Conservation (phyloP, 108 stramenopile species). For the Nannochloropsis salina region DNA sequence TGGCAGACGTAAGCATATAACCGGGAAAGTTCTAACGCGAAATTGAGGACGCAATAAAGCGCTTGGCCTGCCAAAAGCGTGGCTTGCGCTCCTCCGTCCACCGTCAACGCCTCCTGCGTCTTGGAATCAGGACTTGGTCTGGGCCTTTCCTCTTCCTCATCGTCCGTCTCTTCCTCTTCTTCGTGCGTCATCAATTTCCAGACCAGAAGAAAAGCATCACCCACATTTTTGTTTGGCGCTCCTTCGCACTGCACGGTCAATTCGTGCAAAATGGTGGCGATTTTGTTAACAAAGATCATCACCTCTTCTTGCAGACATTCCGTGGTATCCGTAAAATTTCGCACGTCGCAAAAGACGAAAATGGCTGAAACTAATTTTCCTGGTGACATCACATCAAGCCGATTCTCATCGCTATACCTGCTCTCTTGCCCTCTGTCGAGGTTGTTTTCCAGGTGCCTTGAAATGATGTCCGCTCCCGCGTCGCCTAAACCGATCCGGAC, state of each 20-base stretch:
- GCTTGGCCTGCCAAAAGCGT: neutral
- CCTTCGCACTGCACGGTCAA: slow-evolving; percentile 63
- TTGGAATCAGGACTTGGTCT: neutral
- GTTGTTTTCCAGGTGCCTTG: slow-evolving; percentile 67
- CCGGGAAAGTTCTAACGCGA: slow-evolving; percentile 27
- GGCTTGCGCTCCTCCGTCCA: neutral
- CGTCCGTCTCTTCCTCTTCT: neutral
- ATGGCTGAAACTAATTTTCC: slow-evolving; percentile 81
- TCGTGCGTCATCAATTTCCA: slow-evolving; percentile 59
- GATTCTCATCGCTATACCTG: neutral
- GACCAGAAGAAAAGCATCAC: slow-evolving; percentile 85
- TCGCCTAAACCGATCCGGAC: slow-evolving; percentile 93
- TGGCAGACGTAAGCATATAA: slow-evolving; percentile 37
- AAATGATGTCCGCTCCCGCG: slow-evolving; percentile 90
- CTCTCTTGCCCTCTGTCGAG: neutral
- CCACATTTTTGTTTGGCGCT: slow-evolving; percentile 95
- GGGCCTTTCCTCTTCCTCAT: slow-evolving; percentile 39
- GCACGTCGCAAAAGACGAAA: slow-evolving; percentile 86
- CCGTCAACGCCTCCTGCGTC: neutral
- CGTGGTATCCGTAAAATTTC: slow-evolving; percentile 72
- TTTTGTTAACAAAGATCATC: slow-evolving; percentile 88
- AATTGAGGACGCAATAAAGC: slow-evolving; percentile 23
- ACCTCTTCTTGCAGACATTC: slow-evolving; percentile 70
- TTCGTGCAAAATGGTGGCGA: slow-evolving; percentile 81
- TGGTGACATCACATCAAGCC: slow-evolving; percentile 73